Conservation (phyloP, 2,329 filamentous ascomycete genomes). For the Scedosporium apiospermum region DNA sequence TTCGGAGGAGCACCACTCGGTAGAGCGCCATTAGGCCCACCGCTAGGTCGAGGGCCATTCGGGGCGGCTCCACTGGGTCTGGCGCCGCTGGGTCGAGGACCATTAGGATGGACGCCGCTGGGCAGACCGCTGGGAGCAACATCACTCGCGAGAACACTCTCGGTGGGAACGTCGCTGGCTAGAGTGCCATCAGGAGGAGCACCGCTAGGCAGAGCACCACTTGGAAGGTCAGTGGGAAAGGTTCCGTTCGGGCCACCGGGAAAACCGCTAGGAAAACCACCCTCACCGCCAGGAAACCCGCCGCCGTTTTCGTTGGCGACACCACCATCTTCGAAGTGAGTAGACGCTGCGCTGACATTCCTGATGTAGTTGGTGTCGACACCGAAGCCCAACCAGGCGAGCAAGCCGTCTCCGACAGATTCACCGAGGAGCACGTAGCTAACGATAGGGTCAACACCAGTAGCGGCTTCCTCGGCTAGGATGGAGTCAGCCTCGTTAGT, state of each 20-base stretch:
- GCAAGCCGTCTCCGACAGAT: constrained; percentile 36
- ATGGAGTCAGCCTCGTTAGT: constrained; percentile 41
- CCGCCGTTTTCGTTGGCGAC: constrained; percentile 6
- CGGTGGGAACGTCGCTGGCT: background rate
- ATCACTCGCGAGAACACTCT: background rate
- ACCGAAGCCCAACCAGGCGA: constrained; percentile 44
- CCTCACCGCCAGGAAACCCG: background rate
- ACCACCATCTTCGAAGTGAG: constrained; percentile 21
- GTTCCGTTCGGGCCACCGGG: background rate
- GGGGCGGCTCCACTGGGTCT: too few relatives aligned
- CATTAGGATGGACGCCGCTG: too few relatives aligned
- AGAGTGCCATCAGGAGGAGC: background rate
- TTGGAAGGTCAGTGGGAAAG: background rate
- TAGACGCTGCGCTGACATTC: constrained; percentile 20
- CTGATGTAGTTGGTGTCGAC: constrained; percentile 25
- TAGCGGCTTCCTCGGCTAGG: constrained; percentile 31
- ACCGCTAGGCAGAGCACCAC: background rate
- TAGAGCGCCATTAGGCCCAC: too few relatives aligned
- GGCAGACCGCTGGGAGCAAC: background rate
- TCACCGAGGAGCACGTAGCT: constrained; percentile 49
- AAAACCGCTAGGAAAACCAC: background rate
- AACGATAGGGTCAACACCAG: constrained; percentile 45
- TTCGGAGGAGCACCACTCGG: too few relatives aligned
- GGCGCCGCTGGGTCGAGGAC: too few relatives aligned
- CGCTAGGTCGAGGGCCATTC: too few relatives aligned